Base-by-base conservation (phyloP, 768 basidiomycete genomes). In the Amanita subjunquillea region DNA sequence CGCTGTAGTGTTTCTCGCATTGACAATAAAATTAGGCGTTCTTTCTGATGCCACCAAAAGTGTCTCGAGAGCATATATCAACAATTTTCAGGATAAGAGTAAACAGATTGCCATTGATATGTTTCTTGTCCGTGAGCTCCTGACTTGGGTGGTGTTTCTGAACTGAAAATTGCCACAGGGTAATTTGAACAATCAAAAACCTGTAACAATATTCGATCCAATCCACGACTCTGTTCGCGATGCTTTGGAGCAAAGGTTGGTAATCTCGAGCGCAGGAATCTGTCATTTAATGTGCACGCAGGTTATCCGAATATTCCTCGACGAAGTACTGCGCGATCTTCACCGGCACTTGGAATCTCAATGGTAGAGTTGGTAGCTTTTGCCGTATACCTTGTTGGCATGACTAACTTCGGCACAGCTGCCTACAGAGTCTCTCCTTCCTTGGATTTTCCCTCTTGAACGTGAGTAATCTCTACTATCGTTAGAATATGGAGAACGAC, bases 11-110 rank as follows among this genome's bases (percentile, higher is more conserved):
- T 29, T 41, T 49, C 34, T 29, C 38, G 43, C 48, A 43, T 37
- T 48, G 25, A 29, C 17, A 40, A 54, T 51, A 20, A 48, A 55
- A 53, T 50, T 65, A 79, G 94, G 95, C 44, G 79, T 98, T 39
- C 68, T 99, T 22, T 93, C 91, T 4, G 94, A 99, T 69, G 96
- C 95, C 3, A 95, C 92, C 3, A 99, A 99, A 66, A 94, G 90
- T 60, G 87, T 91, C 30, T 91, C 90, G 3, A 81, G 95, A 55
- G 94, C 94, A 36, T 99, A 97, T 62, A 95, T 97, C 62, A 96
- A 94, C 62, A 97, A 97, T 63, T 96, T 99, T 63, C 88, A 94
- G 60, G 96, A 99, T 64, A 89, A 90, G 64, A 82, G 78, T 36
- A 99, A 99, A 64, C 96, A 99, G 61, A 66, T 78, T 3, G 92